Conservation (phyloP, 768 basidiomycete species). For the Mycena rebaudengoi region DNA sequence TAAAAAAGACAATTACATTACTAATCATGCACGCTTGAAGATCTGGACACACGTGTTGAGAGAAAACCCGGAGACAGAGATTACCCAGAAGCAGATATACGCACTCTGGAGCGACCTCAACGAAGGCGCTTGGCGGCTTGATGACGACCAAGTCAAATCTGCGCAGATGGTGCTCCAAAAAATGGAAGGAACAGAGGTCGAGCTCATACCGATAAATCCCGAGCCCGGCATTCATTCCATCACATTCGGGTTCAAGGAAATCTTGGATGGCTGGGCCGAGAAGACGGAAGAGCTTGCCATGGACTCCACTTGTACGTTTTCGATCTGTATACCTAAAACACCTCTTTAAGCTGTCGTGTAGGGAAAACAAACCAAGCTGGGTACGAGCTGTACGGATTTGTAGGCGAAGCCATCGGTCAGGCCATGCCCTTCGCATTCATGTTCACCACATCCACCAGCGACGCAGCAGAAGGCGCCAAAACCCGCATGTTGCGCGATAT, state of each 20-base stretch:
- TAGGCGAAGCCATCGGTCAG: slow-evolving; percentile 33
- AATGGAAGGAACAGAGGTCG: slow-evolving; percentile 1
- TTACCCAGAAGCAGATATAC: slow-evolving; percentile 1
- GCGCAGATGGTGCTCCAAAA: slow-evolving; percentile 16
- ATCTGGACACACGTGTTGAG: neutral
- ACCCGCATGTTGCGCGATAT: slow-evolving; percentile 31
- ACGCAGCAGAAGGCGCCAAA: slow-evolving; percentile 29
- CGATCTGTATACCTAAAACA: too few relatives aligned
- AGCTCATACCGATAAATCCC: neutral
- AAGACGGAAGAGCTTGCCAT: slow-evolving; percentile 25
- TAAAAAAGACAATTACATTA: too few relatives aligned
- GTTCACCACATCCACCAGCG: slow-evolving; percentile 30
- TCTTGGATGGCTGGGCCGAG: slow-evolving; percentile 10
- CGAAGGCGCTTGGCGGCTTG: slow-evolving; percentile 19
- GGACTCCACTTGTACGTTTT: slow-evolving; percentile 26
- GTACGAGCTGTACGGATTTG: slow-evolving; percentile 29
- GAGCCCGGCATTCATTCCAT: slow-evolving; percentile 18
- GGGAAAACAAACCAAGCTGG: too few relatives aligned
- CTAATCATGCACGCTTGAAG: neutral
- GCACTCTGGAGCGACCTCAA: neutral
- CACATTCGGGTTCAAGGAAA: slow-evolving; percentile 26
- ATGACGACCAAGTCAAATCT: slow-evolving; percentile 26
- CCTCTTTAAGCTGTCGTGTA: too few relatives aligned
- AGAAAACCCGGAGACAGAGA: neutral
- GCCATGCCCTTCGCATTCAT: slow-evolving; percentile 27